Base-by-base conservation (phyloP, 1,284 basidiomycete species). In the Cryptococcus sp. region DNA sequence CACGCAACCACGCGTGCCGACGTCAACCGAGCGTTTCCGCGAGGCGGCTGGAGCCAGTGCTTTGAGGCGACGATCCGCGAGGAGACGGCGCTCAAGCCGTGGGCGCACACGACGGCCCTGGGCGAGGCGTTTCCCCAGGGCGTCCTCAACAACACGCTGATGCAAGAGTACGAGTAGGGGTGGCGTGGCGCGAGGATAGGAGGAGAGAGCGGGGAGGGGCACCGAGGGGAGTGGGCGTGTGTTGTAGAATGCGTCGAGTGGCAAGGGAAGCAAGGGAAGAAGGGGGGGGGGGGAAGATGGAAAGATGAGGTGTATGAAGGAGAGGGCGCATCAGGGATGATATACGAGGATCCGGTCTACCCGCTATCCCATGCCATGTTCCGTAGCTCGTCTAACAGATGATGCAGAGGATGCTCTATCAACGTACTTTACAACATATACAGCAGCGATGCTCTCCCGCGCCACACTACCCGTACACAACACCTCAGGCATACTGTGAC, bases 41-140 rank as follows among this genome's bases (percentile, higher is more conserved):
- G 68, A 45, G 56, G 61, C 28, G 60, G 59, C 4, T 69, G 66
- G 68, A 57, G 53, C 28, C 55, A 49, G 18, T 64, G 64, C 43
- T 68, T 69, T 52, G 59, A 57, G 9, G 49, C 50, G 33, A 64
- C 63, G 1, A 58, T 69, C n/a, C 50, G 53, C 21, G 54, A 59
- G 50, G 68, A 69, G 49, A 65, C 59, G 55, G 23, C n/a, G 16
- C 50, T 45, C 36, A 48, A 45, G 18, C 51, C 51, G 24, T 52
- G 46, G n/a, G 39, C 51, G n/a, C n/a, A n/a, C n/a, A n/a, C n/a
- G n/a, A n/a, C n/a, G n/a, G n/a, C n/a, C n/a, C n/a, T n/a, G n/a
- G n/a, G n/a, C n/a, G n/a, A n/a, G n/a, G n/a, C n/a, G n/a, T n/a
- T n/a, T n/a, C n/a, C n/a, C n/a, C n/a, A n/a, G n/a, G n/a, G n/a